Evolutionary conservation across 345 rosid genomes (phyloP).

Genomic region (Eucalyptus camaldulensis): DNA sequence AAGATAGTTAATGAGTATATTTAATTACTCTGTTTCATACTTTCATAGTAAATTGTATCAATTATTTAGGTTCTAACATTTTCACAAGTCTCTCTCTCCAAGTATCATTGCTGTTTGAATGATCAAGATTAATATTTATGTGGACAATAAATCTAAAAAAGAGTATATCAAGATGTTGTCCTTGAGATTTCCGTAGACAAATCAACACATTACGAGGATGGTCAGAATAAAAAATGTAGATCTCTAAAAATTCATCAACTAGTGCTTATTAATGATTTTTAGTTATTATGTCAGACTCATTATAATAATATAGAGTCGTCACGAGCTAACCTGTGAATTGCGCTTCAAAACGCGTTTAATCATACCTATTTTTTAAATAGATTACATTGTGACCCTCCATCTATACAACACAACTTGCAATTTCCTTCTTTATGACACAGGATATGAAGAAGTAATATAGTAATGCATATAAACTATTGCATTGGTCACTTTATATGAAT

Average conservation of each 20-base stretch:
- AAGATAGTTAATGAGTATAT: neutral
- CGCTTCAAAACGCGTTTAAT: neutral
- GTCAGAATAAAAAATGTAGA: neutral
- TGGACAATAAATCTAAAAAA: neutral
- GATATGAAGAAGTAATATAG: neutral
- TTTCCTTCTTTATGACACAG: neutral
- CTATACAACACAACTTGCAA: no score
- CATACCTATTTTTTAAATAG: neutral
- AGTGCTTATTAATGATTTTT: neutral
- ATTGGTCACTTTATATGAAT: neutral
- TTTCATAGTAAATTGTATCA: neutral
- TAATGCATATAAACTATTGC: neutral
- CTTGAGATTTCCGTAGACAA: neutral
- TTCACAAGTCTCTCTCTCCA: neutral
- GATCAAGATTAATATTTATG: neutral
- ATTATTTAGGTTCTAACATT: neutral
- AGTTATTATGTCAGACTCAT: neutral
- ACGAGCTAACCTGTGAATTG: neutral
- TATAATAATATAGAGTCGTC: neutral
- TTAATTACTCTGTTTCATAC: neutral
- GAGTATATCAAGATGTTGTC: neutral
- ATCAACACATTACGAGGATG: neutral
- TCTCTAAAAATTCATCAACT: neutral
- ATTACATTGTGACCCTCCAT: neutral
- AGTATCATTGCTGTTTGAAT: rapidly evolving